Conservation (phyloP, 2,329 filamentous ascomycete genomes). For the Fusarium zealandicum region DNA sequence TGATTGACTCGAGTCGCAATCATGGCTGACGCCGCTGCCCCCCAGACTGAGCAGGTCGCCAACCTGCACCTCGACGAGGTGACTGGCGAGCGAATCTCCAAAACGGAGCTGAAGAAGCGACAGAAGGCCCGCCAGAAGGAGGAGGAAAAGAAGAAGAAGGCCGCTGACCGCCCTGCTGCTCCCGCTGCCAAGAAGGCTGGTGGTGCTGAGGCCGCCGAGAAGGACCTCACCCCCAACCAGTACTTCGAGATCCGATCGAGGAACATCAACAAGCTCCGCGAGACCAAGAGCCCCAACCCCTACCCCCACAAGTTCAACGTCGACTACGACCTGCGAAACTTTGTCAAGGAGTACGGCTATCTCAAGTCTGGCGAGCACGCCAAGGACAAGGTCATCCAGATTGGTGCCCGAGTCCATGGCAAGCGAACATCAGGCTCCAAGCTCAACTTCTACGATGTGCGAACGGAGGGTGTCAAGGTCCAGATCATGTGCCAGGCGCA, state of each 20-base stretch:
- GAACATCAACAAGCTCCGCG: conserved; percentile 62
- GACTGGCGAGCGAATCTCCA: conserved; percentile 86
- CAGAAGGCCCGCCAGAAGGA: conserved; percentile 90
- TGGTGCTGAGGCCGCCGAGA: conserved; percentile 68
- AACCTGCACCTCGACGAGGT: conserved; percentile 90
- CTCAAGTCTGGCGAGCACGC: conserved; percentile 88
- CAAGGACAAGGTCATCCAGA: conserved; percentile 75
- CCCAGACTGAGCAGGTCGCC: conserved; percentile 60
- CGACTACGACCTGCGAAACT: conserved; percentile 82
- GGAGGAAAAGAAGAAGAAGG: conserved; percentile 88
- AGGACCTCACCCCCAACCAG: conserved; percentile 65
- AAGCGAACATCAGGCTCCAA: conserved; percentile 84
- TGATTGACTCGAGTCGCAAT: conserved; percentile 33
- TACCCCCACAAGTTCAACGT: conserved; percentile 94
- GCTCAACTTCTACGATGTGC: conserved; percentile 84
- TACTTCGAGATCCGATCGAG: conserved; percentile 97
- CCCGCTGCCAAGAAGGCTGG: conserved; percentile 54
- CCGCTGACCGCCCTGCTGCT: conserved; percentile 77
- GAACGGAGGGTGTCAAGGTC: conserved; percentile 66
- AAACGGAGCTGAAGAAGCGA: conserved; percentile 92
- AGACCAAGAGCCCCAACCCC: conserved; percentile 49
- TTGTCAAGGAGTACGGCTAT: conserved; percentile 76
- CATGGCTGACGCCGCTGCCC: conserved; percentile 46
- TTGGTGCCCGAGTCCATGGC: conserved; percentile 89
- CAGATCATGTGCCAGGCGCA: conserved; percentile 94